Conservation (phyloP, 2,329 filamentous ascomycete species). For the Trichocomaceae sp. region DNA sequence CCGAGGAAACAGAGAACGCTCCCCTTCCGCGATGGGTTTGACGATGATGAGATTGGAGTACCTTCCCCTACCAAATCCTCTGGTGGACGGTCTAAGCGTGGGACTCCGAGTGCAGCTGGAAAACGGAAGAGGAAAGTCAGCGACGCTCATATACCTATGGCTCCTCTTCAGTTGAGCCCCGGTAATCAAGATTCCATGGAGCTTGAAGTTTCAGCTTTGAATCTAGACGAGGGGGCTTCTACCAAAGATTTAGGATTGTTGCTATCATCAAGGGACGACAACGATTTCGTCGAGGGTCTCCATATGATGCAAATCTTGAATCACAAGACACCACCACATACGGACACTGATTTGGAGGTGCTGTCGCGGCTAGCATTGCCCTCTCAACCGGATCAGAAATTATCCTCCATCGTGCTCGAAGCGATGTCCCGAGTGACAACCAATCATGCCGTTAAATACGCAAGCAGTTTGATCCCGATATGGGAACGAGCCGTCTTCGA, state of each 20-base stretch:
- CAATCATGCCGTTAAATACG: slow-evolving; percentile 45
- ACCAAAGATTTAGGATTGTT: neutral
- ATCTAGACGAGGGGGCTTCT: slow-evolving; percentile 16
- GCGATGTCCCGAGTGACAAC: slow-evolving; percentile 39
- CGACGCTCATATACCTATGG: slow-evolving; percentile 45
- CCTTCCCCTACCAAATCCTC: slow-evolving; percentile 50
- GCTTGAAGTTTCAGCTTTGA: slow-evolving; percentile 16
- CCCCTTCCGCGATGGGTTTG: slow-evolving; percentile 56
- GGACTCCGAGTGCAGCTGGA: slow-evolving; percentile 50
- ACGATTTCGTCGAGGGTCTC: slow-evolving; percentile 24
- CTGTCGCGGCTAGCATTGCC: slow-evolving; percentile 49
- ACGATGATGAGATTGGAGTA: slow-evolving; percentile 54
- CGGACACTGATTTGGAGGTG: slow-evolving; percentile 49
- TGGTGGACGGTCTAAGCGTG: slow-evolving; percentile 40
- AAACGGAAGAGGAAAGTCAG: slow-evolving; percentile 52
- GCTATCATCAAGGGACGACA: slow-evolving; percentile 14
- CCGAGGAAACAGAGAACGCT: slow-evolving; percentile 45
- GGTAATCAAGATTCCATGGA: slow-evolving; percentile 12
- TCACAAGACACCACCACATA: slow-evolving; percentile 44
- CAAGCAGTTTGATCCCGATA: slow-evolving; percentile 45
- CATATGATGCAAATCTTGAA: slow-evolving; percentile 52
- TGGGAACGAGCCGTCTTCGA: slow-evolving; percentile 54
- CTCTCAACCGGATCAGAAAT: slow-evolving; percentile 40
- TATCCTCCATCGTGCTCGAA: slow-evolving; percentile 52
- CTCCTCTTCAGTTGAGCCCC: slow-evolving; percentile 38